Evolutionary conservation across 2,329 filamentous ascomycete species (phyloP), one percentile per base, ranked within the genome.

Genomic region (Colletotrichum sp.): DNA sequence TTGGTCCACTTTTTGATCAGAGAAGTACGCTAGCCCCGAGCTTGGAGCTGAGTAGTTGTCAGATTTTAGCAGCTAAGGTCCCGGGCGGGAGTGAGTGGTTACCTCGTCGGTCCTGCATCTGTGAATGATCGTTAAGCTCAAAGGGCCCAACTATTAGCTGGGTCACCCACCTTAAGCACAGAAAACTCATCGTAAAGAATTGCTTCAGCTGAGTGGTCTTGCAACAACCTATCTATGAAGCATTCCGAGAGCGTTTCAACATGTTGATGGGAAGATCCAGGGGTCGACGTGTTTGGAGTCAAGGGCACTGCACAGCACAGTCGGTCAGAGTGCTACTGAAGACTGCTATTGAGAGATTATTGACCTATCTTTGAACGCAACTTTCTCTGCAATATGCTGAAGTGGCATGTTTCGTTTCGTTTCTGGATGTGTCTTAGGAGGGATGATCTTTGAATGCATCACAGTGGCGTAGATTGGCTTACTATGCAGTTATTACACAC

Each of bases 61-160:
- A 48, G 18, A n/a, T 48, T 48, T 48, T 6, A 48, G 39, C 2
- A 48, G 39, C 9, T n/a, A 43, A 4, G 5, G 36, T 18, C 16
- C 10, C 5, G 36, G 16, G 7, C 15, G 36, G 8, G 16, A 48
- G 39, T n/a, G 16, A 48, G 39, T n/a, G 9, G 39, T 48, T 48
- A 48, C 39, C 39, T n/a, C 39, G 39, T 48, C 18, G 18, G 6
- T 48, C 39, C 39, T 48, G 39, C 39, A 48, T 48, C 39, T 48
- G 39, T 6, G 18, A n/a, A 48, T n/a, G 0, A 18, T 48, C 39
- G 6, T n/a, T n/a, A 0, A 48, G 18, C 18, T 2, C 0, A 9
- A 48, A 48, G 1, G 3, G 5, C 5, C 18, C 0, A 12, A 10
- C 5, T 48, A 18, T 48, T 18, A 48, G 18, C 5, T 48, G 9